A percentile compares a stretch with the other conserved stretches of the same genome.
Evolutionary conservation across 768 basidiomycete genomes (phyloP).

Genomic region (Sarcodon sp.): DNA sequence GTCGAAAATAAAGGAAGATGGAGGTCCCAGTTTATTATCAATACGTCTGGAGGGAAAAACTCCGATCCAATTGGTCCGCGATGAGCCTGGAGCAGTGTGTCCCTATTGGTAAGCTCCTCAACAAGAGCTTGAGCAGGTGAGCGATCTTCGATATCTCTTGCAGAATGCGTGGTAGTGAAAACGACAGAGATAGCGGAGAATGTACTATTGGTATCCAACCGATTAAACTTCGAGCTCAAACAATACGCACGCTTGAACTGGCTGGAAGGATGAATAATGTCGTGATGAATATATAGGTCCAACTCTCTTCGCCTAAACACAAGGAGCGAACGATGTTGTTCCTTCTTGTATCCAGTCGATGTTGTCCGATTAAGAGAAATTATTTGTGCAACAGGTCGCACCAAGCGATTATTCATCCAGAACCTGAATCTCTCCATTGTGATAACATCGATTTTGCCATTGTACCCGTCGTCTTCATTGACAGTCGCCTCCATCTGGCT

Average conservation of each 20-base stretch:
- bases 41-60: too few species aligned
- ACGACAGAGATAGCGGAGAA: too few species aligned
- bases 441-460: constrained; percentile 4
- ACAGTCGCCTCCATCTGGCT: too few species aligned
- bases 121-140: too few species aligned
- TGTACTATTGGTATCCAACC: not conserved
- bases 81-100: too few species aligned
- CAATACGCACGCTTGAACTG: constrained; percentile 7
- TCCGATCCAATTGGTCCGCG: too few species aligned
- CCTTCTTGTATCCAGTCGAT: too few species aligned
- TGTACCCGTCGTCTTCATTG: not conserved
- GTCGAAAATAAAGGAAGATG: constrained; percentile 6
- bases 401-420: constrained; percentile 21
- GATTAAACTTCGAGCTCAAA: constrained; percentile 6
- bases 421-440: constrained; percentile 24
- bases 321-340: too few species aligned
- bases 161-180: too few species aligned
- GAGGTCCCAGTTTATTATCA: constrained; percentile 5
- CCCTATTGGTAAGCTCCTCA: too few species aligned
- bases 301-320: constrained; percentile 2
- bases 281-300: constrained; percentile 1
- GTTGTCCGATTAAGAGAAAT: constrained; percentile 18
- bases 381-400: constrained; percentile 20
- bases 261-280: not conserved
- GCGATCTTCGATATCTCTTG: too few species aligned